A percentile compares a stretch with the other conserved stretches of the same genome.
Evolutionary conservation across 306 rosid species (phyloP).

Genomic region (cucumber (Cucumis sativus)): DNA sequence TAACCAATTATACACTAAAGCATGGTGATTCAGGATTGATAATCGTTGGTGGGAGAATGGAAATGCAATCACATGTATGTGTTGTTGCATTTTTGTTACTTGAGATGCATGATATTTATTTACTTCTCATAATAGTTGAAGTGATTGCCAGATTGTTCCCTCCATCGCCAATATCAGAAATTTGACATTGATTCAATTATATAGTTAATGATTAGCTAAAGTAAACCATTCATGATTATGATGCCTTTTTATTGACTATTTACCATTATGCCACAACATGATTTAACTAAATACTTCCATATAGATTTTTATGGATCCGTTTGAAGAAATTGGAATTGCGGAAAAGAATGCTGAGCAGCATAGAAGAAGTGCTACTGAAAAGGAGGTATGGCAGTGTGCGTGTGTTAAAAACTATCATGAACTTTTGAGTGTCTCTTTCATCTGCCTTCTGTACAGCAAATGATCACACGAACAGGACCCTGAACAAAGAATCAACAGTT

Average conservation of each 20-base stretch:
- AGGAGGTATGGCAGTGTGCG: slow-evolving; percentile 42
- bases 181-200: background rate
- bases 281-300: background rate
- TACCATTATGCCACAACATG: background rate
- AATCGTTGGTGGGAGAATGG: slow-evolving; percentile 97
- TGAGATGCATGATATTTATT: background rate
- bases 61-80: slow-evolving; percentile 86
- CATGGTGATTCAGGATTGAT: slow-evolving; percentile 93
- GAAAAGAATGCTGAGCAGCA: slow-evolving; percentile 63
- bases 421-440: background rate
- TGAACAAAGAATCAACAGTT: background rate
- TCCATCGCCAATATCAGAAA: background rate
- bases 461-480: background rate
- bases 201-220: background rate
- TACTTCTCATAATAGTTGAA: background rate
- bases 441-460: background rate
- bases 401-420: background rate
- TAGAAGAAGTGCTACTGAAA: slow-evolving; percentile 67
- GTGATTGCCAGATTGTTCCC: background rate
- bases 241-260: background rate
- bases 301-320: slow-evolving; percentile 77
- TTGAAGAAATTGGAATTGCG: slow-evolving; percentile 76
- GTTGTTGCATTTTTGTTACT: background rate
- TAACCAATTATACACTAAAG: slow-evolving; percentile 76
- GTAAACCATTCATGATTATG: background rate